phyloP scores from a whole-genome alignment of 129 eudicot genomes.

The Pulicaria dysenterica region DNA sequence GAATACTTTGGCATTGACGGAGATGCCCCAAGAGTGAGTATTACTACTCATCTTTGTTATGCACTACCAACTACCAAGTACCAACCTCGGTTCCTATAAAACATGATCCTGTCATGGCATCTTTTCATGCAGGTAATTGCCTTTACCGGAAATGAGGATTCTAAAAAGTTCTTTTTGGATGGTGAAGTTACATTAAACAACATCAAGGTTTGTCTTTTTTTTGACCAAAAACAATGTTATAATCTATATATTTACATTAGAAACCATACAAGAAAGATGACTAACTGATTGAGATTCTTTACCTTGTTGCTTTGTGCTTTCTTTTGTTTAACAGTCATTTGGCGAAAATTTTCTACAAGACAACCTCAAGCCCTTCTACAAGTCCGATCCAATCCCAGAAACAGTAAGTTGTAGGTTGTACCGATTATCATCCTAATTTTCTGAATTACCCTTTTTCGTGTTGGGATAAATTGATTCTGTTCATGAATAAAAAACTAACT shows the following conservation, averaged over 20 bases:
- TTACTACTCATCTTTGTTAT: constrained; percentile 8
- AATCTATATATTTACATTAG: background rate
- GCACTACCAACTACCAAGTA: background rate
- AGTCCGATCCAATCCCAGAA: constrained; percentile 89
- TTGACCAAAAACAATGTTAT: background rate
- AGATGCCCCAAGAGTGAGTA: constrained; percentile 64
- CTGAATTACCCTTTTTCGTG: background rate
- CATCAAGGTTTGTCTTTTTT: constrained; percentile 56
- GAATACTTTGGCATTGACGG: constrained; percentile 73
- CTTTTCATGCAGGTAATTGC: constrained; percentile 63
- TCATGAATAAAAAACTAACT: background rate
- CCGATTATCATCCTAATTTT: background rate
- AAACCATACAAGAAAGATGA: background rate
- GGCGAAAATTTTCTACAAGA: constrained; percentile 68
- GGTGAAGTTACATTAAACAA: constrained; percentile 62
- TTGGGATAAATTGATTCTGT: constrained; percentile 3
- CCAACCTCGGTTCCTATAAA: background rate
- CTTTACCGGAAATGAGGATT: constrained; percentile 66
- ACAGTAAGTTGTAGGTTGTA: constrained; percentile 46
- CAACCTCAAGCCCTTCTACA: constrained; percentile 85
- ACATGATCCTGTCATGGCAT: background rate
- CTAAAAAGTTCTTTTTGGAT: constrained; percentile 64
- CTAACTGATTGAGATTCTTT: background rate
- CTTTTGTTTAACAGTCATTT: constrained; percentile 49
- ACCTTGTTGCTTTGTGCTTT: background rate